Percentiles rank a stretch among this genome's conserved stretches.
Conservation (phyloP, 257 asterid species). For the Rehmannia glutinosa region DNA sequence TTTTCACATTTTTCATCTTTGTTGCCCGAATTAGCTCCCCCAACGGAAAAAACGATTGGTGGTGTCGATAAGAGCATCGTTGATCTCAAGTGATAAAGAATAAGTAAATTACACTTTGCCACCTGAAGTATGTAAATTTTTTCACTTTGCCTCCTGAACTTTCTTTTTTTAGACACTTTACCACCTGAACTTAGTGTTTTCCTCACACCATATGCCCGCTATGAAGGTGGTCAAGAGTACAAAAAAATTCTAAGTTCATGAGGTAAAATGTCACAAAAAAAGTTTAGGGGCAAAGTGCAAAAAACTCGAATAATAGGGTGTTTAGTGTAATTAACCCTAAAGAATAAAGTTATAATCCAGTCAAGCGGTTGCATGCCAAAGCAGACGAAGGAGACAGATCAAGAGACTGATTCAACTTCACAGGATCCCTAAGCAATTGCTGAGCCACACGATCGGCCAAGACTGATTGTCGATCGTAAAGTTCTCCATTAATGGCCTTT, state of each 20-base stretch:
- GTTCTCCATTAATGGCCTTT: slow-evolving; percentile 42
- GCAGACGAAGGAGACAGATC: slow-evolving; percentile 53
- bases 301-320: too few species aligned
- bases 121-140: too few species aligned
- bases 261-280: too few species aligned
- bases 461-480: slow-evolving; percentile 58
- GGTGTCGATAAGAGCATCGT: not conserved
- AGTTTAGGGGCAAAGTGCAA: too few species aligned
- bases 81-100: not conserved
- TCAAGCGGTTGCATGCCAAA: slow-evolving; percentile 39
- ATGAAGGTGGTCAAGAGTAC: too few species aligned
- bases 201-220: too few species aligned
- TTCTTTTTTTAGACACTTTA: too few species aligned
- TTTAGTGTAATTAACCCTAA: too few species aligned
- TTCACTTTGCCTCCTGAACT: too few species aligned
- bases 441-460: slow-evolving; percentile 81
- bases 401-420: slow-evolving; percentile 49
- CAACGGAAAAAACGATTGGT: slow-evolving; percentile 23
- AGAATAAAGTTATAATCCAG: slow-evolving; percentile 31
- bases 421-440: slow-evolving; percentile 64
- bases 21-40: slow-evolving; percentile 21
- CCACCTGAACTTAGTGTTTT: too few species aligned
- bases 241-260: too few species aligned
- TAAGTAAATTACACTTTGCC: too few species aligned
- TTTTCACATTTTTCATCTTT: not conserved